Conservation (phyloP, 2,329 filamentous ascomycete genomes). For the Aspergillus felis region DNA sequence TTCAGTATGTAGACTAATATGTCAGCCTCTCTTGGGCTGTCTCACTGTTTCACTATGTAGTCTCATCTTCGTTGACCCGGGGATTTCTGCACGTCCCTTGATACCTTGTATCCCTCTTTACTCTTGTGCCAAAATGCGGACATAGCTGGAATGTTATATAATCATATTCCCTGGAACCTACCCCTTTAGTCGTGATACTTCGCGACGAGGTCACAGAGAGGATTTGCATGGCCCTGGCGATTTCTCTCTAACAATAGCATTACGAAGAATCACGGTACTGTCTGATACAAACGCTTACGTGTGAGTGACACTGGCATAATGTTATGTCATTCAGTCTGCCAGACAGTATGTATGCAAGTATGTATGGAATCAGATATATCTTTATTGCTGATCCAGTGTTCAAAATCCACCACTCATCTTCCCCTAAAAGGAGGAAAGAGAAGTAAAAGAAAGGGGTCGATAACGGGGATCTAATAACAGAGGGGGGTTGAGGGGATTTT, state of each 20-base stretch:
- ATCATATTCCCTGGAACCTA: background rate
- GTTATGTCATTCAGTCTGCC: constrained; percentile 3
- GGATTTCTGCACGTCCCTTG: background rate
- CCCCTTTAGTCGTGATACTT: background rate
- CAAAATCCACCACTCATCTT: background rate
- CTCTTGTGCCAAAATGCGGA: background rate
- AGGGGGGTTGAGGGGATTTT: background rate
- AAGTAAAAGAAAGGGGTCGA: constrained; percentile 2
- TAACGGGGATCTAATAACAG: constrained; percentile 1
- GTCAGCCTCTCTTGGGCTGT: too few species aligned
- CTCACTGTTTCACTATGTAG: too few species aligned
- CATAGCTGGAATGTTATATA: background rate
- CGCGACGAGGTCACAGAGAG: too few species aligned
- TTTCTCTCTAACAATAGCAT: background rate
- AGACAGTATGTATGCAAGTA: constrained; percentile 10
- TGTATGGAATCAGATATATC: background rate
- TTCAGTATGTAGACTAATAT: background rate
- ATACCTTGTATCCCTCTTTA: background rate
- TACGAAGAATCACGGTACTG: background rate
- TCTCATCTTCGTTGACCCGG: background rate
- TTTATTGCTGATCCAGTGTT: background rate
- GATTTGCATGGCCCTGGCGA: too few species aligned
- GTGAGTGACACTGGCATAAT: background rate
- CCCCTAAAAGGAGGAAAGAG: background rate
- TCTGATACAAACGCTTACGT: background rate